Conservation (phyloP, 371 early-diverging fungal species). For the Mortierella sp. region DNA sequence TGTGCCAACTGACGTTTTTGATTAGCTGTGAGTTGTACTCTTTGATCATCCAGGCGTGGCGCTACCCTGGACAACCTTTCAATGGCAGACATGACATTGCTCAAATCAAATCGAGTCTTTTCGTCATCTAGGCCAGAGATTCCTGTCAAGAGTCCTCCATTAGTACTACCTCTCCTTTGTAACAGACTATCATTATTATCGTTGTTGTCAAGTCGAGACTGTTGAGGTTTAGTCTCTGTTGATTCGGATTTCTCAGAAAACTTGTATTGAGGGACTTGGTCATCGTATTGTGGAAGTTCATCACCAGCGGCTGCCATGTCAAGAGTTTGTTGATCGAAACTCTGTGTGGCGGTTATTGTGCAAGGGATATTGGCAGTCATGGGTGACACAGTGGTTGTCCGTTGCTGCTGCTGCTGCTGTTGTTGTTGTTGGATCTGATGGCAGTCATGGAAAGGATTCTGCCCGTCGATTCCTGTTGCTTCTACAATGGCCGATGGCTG, state of each 20-base stretch:
- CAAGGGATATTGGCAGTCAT: neutral
- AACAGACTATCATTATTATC: neutral
- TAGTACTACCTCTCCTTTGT: neutral
- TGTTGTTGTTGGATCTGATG: slow-evolving; percentile 8
- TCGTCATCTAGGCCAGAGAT: slow-evolving; percentile 33
- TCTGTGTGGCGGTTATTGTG: neutral
- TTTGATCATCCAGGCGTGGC: slow-evolving; percentile 66
- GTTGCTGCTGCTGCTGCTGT: slow-evolving; percentile 15
- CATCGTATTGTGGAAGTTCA: slow-evolving; percentile 42
- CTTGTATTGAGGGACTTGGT: slow-evolving; percentile 33
- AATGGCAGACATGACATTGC: slow-evolving; percentile 64
- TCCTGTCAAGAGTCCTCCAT: neutral
- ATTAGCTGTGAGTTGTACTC: slow-evolving; percentile 55
- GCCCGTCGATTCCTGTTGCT: neutral
- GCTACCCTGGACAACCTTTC: slow-evolving; percentile 61
- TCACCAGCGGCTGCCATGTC: slow-evolving; percentile 27
- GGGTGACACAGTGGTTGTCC: neutral
- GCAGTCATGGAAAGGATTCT: slow-evolving; percentile 18
- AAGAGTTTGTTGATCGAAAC: slow-evolving; percentile 45
- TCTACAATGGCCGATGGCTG: neutral
- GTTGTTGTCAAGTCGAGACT: neutral
- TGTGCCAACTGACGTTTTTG: slow-evolving; percentile 32
- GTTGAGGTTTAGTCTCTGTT: neutral
- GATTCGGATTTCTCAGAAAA: slow-evolving; percentile 20
- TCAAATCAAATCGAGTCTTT: slow-evolving; percentile 60